phyloP scores from a whole-genome alignment of 2,329 filamentous ascomycete species.

The Colletotrichum zoysiae region DNA sequence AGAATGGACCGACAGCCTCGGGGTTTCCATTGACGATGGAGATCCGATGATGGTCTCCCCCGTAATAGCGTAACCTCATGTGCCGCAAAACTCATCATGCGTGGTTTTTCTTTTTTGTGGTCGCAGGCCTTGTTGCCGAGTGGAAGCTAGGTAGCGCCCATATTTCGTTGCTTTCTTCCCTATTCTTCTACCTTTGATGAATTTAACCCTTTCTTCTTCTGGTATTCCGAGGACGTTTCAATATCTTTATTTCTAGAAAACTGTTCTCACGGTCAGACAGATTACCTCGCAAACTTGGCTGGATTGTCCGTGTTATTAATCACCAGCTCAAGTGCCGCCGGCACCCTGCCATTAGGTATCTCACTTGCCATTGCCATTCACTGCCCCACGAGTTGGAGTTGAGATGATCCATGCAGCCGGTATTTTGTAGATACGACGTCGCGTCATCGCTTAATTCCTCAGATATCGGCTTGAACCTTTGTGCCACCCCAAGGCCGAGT shows the following conservation, averaged over 20 bases:
- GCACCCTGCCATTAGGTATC: background rate
- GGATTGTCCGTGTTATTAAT: slow-evolving; percentile 10
- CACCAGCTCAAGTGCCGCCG: slow-evolving; percentile 7
- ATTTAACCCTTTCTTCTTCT: no score
- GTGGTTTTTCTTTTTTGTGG: background rate
- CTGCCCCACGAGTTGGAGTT: slow-evolving; percentile 1
- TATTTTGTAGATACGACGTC: background rate
- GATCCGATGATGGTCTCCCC: slow-evolving; percentile 10
- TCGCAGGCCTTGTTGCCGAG: slow-evolving; percentile 2
- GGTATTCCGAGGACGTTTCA: fast-evolving
- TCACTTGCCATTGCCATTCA: slow-evolving; percentile 2
- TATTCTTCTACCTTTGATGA: background rate
- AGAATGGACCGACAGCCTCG: background rate
- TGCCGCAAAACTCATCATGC: background rate
- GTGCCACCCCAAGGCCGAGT: background rate
- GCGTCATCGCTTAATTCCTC: background rate
- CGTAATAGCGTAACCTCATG: background rate
- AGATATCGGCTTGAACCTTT: slow-evolving; percentile 9
- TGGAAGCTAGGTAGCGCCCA: background rate
- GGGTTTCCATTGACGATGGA: background rate
- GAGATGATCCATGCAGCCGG: slow-evolving; percentile 9
- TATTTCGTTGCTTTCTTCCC: slow-evolving; percentile 14
- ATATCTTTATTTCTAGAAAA: background rate
- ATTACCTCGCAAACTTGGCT: background rate
- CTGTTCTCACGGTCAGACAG: background rate